Evolutionary conservation across 208 protist genomes (phyloP), one percentile per base, ranked within the genome.

Genomic region (Trypanosoma caninum): DNA sequence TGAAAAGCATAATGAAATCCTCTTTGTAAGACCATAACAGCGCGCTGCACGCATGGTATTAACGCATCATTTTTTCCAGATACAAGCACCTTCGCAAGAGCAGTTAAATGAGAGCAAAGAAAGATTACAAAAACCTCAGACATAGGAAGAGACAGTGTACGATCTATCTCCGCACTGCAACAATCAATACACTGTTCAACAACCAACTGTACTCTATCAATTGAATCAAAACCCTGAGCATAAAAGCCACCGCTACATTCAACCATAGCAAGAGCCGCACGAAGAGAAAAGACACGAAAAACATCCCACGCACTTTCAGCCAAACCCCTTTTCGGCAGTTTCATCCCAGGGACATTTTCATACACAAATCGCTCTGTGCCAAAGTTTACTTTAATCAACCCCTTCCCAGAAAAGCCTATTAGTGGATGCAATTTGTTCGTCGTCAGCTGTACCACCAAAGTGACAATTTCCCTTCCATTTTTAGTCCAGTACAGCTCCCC

Each of bases 301-400:
- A 80, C 81, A 64, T 89, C 80, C 89, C 84, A 92, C 14, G 72
- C 74, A 59, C 76, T 72, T 58, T 75, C 65, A 0, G 41, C 57
- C 20, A 72, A 45, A 40, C 25, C 20, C 18, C 38, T 34, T 34
- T 27, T 54, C 16, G 31, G 16, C 14, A 34, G 22, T 41, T 59
- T 57, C 5, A 33, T 42, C 41, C 31, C 48, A 14, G 47, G 35
- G 0, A 63, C n/a, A 27, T 59, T 65, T 55, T 76, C 63, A 59
- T 69, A 84, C 55, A 81, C 47, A 66, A 97, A 95, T 7, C 69
- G 60, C 1, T 81, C 67, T 3, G 69, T 47, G 37, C 91, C 91
- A 65, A 97, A 94, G 72, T 97, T 97, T 20, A 93, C 77, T 33
- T 75, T 74, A 13, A 93, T 63, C 31, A 80, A 69, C 14, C 74